These are phyloP conservation scores for Chaetomiaceae sp. DNA, from an alignment of 2,329 filamentous ascomycete genomes.

Conservation along the genomic window DNA sequence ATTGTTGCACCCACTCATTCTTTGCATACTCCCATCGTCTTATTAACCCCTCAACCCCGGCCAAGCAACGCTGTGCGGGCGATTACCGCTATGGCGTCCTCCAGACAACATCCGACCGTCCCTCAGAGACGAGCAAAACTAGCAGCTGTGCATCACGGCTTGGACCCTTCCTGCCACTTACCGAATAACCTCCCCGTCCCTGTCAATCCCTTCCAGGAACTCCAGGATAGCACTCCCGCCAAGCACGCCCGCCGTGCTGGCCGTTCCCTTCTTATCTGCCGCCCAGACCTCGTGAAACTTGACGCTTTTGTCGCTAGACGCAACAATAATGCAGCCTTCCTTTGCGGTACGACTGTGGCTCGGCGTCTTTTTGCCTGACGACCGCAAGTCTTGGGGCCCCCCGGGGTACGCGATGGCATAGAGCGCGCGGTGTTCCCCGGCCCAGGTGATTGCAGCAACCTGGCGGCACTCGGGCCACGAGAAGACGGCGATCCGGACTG, in stretches of 20 bases:
- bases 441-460: constrained; percentile 81
- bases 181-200: constrained; percentile 67
- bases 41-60: neutral
- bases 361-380: constrained; percentile 37
- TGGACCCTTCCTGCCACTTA: constrained; percentile 39
- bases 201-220: constrained; percentile 72
- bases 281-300: constrained; percentile 96
- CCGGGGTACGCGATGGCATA: constrained; percentile 83
- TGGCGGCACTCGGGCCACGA: constrained; percentile 89
- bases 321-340: constrained; percentile 85
- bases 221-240: constrained; percentile 85
- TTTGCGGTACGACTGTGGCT: constrained; percentile 49
- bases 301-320: constrained; percentile 84
- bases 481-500: constrained; percentile 85
- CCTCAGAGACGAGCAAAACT: too few species aligned
- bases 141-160: neutral
- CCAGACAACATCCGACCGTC: too few species aligned
- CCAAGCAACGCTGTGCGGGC: constrained; percentile 17
- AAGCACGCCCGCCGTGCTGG: constrained; percentile 56
- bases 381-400: constrained; percentile 32
- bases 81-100: too few species aligned
- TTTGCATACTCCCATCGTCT: neutral
- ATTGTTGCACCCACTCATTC: neutral
- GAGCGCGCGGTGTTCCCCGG: constrained; percentile 70
- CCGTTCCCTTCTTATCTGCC: constrained; percentile 52